Base-by-base conservation (phyloP, 805 yeast species). In the Saccharomycopsis malanga region DNA sequence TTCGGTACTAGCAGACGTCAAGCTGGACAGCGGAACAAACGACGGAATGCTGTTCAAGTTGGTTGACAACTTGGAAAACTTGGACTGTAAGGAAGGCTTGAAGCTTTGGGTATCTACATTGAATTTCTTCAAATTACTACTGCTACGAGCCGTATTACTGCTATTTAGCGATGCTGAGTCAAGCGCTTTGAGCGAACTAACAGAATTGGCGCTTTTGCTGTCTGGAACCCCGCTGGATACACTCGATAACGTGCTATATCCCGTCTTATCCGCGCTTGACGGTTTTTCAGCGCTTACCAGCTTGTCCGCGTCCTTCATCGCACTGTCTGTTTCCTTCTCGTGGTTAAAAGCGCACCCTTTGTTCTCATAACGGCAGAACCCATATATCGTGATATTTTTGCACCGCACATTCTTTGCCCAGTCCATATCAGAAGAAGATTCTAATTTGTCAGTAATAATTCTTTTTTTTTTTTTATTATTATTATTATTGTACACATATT, bases 311-410 rank as follows among this genome's bases (percentile, higher is more conserved):
- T n/a, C n/a, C n/a, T n/a, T n/a, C n/a, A n/a, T n/a, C n/a, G n/a
- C n/a, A n/a, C n/a, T n/a, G n/a, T n/a, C n/a, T n/a, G n/a, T n/a
- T 9, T 27, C 12, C 30, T 27, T 37, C 49, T 75, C 83, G 61
- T 86, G 95, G 43, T 77, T 79, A 60, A 86, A 87, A 2, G 81
- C 83, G 60, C 96, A 87, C 9, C 95, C 95, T 57, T 86, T 87
- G 55, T 83, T 83, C 57, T 85, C 88, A 65, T 76, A 87, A 61
- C 86, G 86, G 69, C 96, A 87, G 58, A 74, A 86, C 3, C 96
- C 96, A 67, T 87, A 87, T 29, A 86, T 85, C 41, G 82, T 77
- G 46, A 87, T 80, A 58, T 87, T 87, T 61, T 88, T 74, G 65
- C 96, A 87, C 47, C 83, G 88, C 24, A 87, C 81, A 50, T 80